phyloP scores from a whole-genome alignment of 768 basidiomycete species.

The Pholiota microspora region DNA sequence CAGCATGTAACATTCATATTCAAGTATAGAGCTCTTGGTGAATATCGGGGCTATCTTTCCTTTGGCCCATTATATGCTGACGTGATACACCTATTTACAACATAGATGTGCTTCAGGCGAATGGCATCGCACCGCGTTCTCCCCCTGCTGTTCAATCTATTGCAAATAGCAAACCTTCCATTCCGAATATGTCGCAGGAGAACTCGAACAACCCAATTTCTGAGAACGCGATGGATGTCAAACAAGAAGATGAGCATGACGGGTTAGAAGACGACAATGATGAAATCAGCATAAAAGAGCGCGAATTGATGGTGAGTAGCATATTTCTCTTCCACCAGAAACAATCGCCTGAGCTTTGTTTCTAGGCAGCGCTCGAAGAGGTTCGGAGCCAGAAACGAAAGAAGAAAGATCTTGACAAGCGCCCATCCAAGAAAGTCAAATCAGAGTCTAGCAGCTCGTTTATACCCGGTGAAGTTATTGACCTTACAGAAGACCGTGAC shows the following conservation, averaged over 20 bases:
- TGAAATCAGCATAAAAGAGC: not conserved
- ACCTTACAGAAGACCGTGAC: not conserved
- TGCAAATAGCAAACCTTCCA: not conserved
- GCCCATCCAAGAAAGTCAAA: not conserved
- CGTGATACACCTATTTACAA: not conserved
- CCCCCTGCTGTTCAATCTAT: not conserved
- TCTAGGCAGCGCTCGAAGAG: not conserved
- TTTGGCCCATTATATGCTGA: too few relatives aligned
- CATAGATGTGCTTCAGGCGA: constrained; percentile 18
- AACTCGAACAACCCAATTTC: not conserved
- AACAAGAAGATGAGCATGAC: not conserved
- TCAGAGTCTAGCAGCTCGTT: not conserved
- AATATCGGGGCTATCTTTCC: too few relatives aligned
- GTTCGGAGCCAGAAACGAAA: not conserved
- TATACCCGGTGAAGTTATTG: not conserved
- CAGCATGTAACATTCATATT: constrained; percentile 19
- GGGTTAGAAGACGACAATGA: not conserved
- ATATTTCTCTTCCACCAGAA: too few relatives aligned
- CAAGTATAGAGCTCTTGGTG: constrained; percentile 23
- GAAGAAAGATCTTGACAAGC: not conserved
- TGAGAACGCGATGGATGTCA: not conserved
- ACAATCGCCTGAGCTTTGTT: not conserved
- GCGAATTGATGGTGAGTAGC: not conserved
- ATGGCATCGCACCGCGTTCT: constrained; percentile 13
- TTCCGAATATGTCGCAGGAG: not conserved